These are phyloP conservation scores for Mayamaea pseudoterrestris DNA, from an alignment of 108 stramenopile species.

Conservation along the genomic window DNA sequence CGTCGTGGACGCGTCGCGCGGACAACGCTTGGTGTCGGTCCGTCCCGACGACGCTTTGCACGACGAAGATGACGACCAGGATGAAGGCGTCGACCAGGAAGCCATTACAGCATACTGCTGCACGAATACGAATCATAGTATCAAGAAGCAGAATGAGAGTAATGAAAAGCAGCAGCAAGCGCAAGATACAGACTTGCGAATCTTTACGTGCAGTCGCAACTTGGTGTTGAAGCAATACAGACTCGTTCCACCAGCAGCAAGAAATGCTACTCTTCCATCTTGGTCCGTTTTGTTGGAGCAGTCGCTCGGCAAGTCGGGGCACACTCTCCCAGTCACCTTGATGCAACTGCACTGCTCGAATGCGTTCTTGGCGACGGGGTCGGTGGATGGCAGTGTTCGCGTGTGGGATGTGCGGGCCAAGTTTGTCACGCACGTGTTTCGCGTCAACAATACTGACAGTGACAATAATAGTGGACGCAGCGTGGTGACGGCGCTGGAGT, in stretches of 20 bases:
- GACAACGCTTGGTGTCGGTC: conserved; percentile 25
- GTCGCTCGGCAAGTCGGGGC: conserved; percentile 60
- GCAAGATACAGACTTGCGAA: too few relatives aligned
- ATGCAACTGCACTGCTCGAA: conserved; percentile 65
- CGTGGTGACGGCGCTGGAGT: conserved; percentile 47
- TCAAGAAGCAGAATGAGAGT: conserved; percentile 37
- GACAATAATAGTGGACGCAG: conserved; percentile 28
- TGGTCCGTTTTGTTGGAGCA: conserved; percentile 32
- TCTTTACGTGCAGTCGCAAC: conserved; percentile 56
- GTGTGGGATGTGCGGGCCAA: conserved; percentile 68
- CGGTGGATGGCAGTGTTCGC: conserved; percentile 71
- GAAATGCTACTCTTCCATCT: conserved; percentile 15
- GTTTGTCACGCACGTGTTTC: conserved; percentile 74
- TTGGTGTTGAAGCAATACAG: conserved; percentile 51
- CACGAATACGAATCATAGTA: too few relatives aligned
- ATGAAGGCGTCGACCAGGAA: conserved; percentile 58
- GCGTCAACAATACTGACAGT: conserved; percentile 30
- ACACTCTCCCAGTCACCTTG: conserved; percentile 54
- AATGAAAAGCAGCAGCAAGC: conserved; percentile 45
- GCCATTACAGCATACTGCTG: conserved; percentile 70
- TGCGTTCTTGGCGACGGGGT: conserved; percentile 71
- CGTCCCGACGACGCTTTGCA: conserved; percentile 17
- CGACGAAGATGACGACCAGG: conserved; percentile 56
- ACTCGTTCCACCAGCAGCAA: conserved; percentile 8
- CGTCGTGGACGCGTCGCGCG: conserved; percentile 54